These are phyloP conservation scores for Hypoxylon sp. DNA, from an alignment of 2,329 filamentous ascomycete species.

Conservation along the genomic window DNA sequence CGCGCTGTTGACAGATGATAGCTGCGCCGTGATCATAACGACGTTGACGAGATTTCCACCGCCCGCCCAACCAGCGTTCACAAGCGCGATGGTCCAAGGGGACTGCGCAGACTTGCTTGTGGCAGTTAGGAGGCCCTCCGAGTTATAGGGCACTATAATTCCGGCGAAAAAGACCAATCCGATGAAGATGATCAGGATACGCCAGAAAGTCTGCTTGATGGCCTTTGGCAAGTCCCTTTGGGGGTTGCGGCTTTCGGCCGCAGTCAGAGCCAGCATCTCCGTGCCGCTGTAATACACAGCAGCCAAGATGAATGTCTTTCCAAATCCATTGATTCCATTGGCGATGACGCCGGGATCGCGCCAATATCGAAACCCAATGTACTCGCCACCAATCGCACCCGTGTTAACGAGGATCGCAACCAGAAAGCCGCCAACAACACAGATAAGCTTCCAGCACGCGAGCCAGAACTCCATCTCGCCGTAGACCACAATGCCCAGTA, in stretches of 20 bases:
- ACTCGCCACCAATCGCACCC: conserved; percentile 48
- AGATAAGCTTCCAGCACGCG: conserved; percentile 48
- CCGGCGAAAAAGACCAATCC: conserved; percentile 47
- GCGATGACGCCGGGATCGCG: conserved; percentile 47
- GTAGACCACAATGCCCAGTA: conserved; percentile 46
- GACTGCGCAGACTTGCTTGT: conserved; percentile 44
- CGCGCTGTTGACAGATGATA: conserved; percentile 48
- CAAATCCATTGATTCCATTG: conserved; percentile 49
- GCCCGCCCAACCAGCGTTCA: conserved; percentile 42
- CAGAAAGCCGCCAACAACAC: conserved; percentile 46
- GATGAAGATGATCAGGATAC: conserved; percentile 47
- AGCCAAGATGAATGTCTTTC: conserved; percentile 48
- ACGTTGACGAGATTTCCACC: conserved; percentile 46
- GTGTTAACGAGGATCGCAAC: conserved; percentile 48
- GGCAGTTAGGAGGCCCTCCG: conserved; percentile 47
- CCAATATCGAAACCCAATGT: conserved; percentile 49
- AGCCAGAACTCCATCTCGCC: conserved; percentile 48
- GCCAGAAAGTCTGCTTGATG: conserved; percentile 46
- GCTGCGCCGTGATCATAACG: conserved; percentile 48
- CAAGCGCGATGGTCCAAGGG: conserved; percentile 46
- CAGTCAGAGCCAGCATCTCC: conserved; percentile 50
- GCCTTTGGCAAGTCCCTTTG: conserved; percentile 45
- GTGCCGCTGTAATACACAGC: conserved; percentile 50
- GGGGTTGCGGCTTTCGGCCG: conserved; percentile 46
- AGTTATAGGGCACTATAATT: conserved; percentile 47